phyloP scores from a whole-genome alignment of 2,329 filamentous ascomycete species.

The Domatiomyces globalis region DNA sequence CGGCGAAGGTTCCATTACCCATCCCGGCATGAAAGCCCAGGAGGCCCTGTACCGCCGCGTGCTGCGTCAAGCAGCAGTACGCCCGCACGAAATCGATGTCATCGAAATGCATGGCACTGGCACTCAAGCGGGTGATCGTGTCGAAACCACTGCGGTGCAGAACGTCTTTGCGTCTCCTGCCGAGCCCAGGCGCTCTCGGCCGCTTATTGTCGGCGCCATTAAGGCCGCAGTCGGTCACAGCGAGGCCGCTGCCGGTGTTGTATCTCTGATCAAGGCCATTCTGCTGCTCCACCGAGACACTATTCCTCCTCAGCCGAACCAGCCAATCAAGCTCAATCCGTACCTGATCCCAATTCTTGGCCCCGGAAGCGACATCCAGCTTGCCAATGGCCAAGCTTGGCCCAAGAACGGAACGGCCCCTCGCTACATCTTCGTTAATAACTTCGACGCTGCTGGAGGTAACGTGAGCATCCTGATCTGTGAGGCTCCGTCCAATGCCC shows the following conservation, averaged over 20 bases:
- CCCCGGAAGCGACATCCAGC: too few relatives aligned
- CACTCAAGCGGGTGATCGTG: constrained; percentile 15
- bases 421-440: constrained; percentile 44
- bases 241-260: constrained; percentile 18
- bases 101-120: constrained; percentile 17
- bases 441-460: constrained; percentile 57
- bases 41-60: constrained; percentile 8
- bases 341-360: background rate
- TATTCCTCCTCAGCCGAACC: constrained; percentile 20
- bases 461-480: constrained; percentile 54
- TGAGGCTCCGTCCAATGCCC: constrained; percentile 43
- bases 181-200: background rate
- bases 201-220: constrained; percentile 17
- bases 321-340: background rate
- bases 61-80: constrained; percentile 3
- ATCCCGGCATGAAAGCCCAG: constrained; percentile 13
- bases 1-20: constrained; percentile 12
- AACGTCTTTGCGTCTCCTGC: constrained; percentile 7
- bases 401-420: too few relatives aligned
- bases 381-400: too few relatives aligned
- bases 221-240: constrained; percentile 21
- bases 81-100: constrained; percentile 8
- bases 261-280: constrained; percentile 16
- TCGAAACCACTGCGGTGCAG: constrained; percentile 17
- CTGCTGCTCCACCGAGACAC: constrained; percentile 19